Evolutionary conservation across 768 basidiomycete genomes (phyloP), one percentile per base, ranked within the genome.

Genomic region (Dioszegia hungarica): DNA sequence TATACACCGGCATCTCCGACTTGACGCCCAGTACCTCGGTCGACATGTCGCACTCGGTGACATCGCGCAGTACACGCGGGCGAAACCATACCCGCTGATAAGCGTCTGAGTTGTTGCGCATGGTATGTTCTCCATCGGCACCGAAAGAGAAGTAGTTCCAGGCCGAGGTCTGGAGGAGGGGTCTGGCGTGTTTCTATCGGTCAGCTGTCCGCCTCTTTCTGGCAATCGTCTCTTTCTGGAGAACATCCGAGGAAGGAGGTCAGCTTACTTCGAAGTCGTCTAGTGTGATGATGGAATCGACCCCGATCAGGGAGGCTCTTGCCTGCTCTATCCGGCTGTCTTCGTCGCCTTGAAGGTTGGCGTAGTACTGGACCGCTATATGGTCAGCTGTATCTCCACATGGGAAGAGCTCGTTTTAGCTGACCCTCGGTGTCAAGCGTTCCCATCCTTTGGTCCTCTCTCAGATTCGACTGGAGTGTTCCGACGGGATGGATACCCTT

Each of bases 61-160:
- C 72, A 34, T 68, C 62, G 10, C 67, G 54, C 43, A 75, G 79
- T 29, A 94, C 83, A 24, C 90, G 84, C 5, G 91, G 84, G 45
- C 84, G 80, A 75, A 93, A 91, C 77, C 89, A 91, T 72, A 90
- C 86, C 25, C 88, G 82, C 28, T 80, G 78, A 73, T 87, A 90
- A 17, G 88, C 86, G 38, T 82, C 80, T n/a, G 81, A 79, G 61
- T 91, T 92, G 73, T 90, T 87, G 10, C 52, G 39, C 66, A 90
- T 90, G 73, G 89, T 80, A 55, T 84, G 83, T 62, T 86, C 85
- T 65, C 90, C 89, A 65, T 94, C 91, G 1, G 88, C 80, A 6
- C 88, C 86, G 29, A 89, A 89, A 2, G 84, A 82, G 77, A 90
- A 91, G 75, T 90, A 90, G 1, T 89, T 84, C 62, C 83, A 78